These are phyloP conservation scores for Datura wrightii DNA, from an alignment of 257 asterid species.

Conservation along the genomic window DNA sequence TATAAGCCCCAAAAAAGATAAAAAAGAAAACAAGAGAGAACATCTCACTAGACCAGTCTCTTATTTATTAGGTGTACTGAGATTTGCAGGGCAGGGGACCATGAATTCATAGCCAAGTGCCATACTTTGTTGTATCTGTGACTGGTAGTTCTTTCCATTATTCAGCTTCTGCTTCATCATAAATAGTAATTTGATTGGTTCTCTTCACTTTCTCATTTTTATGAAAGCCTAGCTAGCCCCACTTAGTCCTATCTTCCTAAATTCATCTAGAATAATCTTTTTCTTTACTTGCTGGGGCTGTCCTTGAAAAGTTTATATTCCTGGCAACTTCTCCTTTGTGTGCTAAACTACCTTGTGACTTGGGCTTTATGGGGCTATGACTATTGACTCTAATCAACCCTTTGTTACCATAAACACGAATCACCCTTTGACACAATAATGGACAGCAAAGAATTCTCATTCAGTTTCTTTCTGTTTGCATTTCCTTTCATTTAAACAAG, in stretches of 20 bases:
- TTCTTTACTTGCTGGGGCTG: background rate
- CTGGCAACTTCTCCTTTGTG: background rate
- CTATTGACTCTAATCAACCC: background rate
- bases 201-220: constrained; percentile 22
- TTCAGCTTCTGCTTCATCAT: constrained; percentile 8
- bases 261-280: constrained; percentile 15
- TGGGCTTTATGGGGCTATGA: background rate
- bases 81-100: constrained; percentile 71
- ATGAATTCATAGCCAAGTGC: constrained; percentile 50
- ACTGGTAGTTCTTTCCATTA: constrained; percentile 38
- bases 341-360: background rate
- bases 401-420: background rate
- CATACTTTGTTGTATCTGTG: constrained; percentile 33
- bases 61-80: constrained; percentile 54
- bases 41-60: constrained; percentile 51
- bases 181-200: constrained; percentile 23
- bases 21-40: constrained; percentile 30
- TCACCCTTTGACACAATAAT: background rate
- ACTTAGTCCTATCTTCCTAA: background rate
- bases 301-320: constrained; percentile 13
- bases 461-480: background rate
- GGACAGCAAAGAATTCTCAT: background rate
- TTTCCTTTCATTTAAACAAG: background rate
- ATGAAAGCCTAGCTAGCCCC: constrained; percentile 21
- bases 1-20: background rate